phyloP scores from a whole-genome alignment of 1,284 basidiomycete species.

The Cryptococcus sp. region DNA sequence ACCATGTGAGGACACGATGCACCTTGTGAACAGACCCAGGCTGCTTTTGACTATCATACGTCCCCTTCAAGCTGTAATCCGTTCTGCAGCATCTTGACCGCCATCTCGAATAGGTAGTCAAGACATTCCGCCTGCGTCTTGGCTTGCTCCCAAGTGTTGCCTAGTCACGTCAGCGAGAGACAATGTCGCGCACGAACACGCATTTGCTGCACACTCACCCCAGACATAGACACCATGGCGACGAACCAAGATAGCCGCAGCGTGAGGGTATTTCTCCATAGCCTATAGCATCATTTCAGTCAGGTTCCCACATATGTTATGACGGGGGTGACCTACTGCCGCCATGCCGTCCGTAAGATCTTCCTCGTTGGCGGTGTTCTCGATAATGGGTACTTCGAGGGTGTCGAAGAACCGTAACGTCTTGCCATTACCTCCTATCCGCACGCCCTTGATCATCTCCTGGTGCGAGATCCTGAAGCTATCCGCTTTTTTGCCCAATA shows the following conservation, averaged over 20 bases:
- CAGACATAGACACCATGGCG: conserved; percentile 82
- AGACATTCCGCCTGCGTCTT: conserved; percentile 86
- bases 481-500: conserved; percentile 62
- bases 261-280: conserved; percentile 74
- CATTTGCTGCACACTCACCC: conserved; percentile 58
- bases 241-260: conserved; percentile 75
- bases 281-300: conserved; percentile 54
- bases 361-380: conserved; percentile 84
- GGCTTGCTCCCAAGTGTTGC: conserved; percentile 78
- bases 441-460: conserved; percentile 85
- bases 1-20: too few relatives aligned
- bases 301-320: conserved; percentile 1
- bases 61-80: conserved; percentile 48
- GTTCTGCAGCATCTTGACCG: conserved; percentile 52
- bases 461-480: conserved; percentile 76
- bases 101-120: conserved; percentile 82
- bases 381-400: conserved; percentile 80
- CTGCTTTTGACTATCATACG: background rate
- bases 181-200: background rate
- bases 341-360: conserved; percentile 83
- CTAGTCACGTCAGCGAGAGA: conserved; percentile 48
- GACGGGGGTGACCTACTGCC: conserved; percentile 48
- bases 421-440: conserved; percentile 69
- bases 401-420: conserved; percentile 79
- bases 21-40: too few relatives aligned